Evolutionary conservation across 176 grass and related monocot genomes (phyloP).

Genomic region (Zoysia japonica): DNA sequence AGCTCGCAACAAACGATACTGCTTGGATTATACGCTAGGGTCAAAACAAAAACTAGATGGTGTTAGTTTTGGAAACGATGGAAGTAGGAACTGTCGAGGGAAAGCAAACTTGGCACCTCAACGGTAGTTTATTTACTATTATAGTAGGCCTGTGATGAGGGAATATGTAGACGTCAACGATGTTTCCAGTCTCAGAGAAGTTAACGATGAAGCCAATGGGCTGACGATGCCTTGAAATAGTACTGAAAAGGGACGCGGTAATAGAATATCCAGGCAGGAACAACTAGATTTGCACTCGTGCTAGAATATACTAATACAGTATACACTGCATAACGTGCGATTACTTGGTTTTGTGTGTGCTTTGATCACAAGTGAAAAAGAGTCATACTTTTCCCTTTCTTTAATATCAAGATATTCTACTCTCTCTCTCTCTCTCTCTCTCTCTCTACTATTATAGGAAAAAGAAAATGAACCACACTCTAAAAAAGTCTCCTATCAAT

Average conservation of each 20-base stretch:
- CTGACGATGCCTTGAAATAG: background rate
- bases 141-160: background rate
- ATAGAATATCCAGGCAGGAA: background rate
- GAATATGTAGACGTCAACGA: background rate
- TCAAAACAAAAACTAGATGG: background rate
- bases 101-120: background rate
- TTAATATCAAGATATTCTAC: too few relatives aligned
- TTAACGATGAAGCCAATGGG: background rate
- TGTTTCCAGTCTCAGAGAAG: background rate
- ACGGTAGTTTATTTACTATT: background rate
- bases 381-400: too few relatives aligned
- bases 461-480: too few relatives aligned
- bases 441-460: too few relatives aligned
- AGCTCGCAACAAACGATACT: conserved; percentile 6
- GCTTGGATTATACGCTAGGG: conserved; percentile 6
- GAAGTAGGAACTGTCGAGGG: background rate
- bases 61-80: background rate
- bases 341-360: too few relatives aligned
- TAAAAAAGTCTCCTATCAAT: too few relatives aligned
- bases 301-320: too few relatives aligned
- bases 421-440: too few relatives aligned
- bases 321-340: too few relatives aligned
- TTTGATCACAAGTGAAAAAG: too few relatives aligned
- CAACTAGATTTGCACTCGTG: too few relatives aligned
- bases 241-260: background rate